phyloP scores from a whole-genome alignment of 179 eudicot genomes.

The Beta corolliflora region DNA sequence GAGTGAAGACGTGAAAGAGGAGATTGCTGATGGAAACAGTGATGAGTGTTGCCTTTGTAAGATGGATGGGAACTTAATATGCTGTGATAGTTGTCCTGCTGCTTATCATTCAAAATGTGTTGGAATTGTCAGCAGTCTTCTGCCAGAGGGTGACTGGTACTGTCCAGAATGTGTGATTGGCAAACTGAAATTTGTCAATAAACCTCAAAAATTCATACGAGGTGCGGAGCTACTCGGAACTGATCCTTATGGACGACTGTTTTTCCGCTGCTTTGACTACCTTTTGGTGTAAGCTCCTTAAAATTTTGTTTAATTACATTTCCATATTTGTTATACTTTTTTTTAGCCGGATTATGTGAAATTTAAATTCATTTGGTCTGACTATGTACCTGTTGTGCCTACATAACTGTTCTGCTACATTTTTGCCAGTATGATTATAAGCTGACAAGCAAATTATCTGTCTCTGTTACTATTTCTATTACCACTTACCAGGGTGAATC shows the following conservation, averaged over 20 bases:
- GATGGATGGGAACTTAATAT: conserved; percentile 96
- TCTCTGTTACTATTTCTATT: background rate
- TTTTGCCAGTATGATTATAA: background rate
- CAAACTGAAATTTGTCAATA: conserved; percentile 46
- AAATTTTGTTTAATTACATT: background rate
- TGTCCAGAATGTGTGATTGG: conserved; percentile 88
- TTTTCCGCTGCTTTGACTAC: conserved; percentile 76
- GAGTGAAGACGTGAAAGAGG: conserved; percentile 57
- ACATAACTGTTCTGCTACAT: background rate
- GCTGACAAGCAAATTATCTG: background rate
- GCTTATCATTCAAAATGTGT: conserved; percentile 93
- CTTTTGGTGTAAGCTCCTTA: conserved; percentile 86
- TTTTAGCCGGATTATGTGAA: background rate
- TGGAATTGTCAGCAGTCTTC: conserved; percentile 65
- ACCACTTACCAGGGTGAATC: background rate
- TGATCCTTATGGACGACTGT: conserved; percentile 80
- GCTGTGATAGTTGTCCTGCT: conserved; percentile 99
- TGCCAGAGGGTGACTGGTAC: conserved; percentile 98
- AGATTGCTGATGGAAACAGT: conserved; percentile 71
- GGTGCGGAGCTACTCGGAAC: conserved; percentile 88
- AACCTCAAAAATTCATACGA: conserved; percentile 58
- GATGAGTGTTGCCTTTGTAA: conserved; percentile 97
- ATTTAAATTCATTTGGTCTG: background rate
- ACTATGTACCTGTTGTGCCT: background rate
- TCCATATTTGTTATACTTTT: background rate